Percentiles rank a stretch among this genome's conserved stretches.
Conservation (phyloP, 169 alveolate species). For the Eimeria sp. region DNA sequence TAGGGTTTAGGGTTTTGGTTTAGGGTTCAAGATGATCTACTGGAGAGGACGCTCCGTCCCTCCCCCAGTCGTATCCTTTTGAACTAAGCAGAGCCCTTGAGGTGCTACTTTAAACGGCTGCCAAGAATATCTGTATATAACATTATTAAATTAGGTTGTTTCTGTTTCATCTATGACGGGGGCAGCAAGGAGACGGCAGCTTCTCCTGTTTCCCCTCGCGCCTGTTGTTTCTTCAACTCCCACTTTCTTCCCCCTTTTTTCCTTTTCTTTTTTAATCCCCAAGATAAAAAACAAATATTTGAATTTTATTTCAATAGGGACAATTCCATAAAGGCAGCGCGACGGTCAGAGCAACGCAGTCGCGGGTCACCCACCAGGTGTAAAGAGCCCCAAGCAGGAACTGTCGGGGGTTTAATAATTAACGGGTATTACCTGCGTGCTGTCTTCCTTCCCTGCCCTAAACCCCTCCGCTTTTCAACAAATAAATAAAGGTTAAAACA, state of each 20-base stretch:
- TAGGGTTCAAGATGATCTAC: not conserved
- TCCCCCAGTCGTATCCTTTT: not conserved
- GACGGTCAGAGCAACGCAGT: conserved; percentile 4
- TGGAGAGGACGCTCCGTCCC: not conserved
- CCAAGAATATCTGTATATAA: not conserved
- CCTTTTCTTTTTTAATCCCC: not conserved
- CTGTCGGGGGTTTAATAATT: not conserved
- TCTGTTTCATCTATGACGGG: not conserved
- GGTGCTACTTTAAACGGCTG: not conserved
- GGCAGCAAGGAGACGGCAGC: not conserved
- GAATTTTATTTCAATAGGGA: not conserved
- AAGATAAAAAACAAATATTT: not conserved
- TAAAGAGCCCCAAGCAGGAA: not conserved
- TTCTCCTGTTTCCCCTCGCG: not conserved
- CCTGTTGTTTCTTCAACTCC: not conserved
- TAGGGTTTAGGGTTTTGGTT: not conserved
- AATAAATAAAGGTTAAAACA: not conserved
- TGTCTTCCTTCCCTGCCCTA: not conserved
- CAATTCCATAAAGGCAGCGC: not conserved
- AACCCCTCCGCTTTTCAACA: not conserved
- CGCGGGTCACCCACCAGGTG: conserved; percentile 17
- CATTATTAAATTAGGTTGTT: too few species aligned
- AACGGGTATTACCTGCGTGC: not conserved
- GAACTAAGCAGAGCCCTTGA: not conserved
- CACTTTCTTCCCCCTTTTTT: not conserved